A percentile compares a stretch with the other conserved stretches of the same genome.
These are phyloP conservation scores for Leccinum subgranulosum DNA, from an alignment of 768 basidiomycete genomes.

Conservation along the genomic window DNA sequence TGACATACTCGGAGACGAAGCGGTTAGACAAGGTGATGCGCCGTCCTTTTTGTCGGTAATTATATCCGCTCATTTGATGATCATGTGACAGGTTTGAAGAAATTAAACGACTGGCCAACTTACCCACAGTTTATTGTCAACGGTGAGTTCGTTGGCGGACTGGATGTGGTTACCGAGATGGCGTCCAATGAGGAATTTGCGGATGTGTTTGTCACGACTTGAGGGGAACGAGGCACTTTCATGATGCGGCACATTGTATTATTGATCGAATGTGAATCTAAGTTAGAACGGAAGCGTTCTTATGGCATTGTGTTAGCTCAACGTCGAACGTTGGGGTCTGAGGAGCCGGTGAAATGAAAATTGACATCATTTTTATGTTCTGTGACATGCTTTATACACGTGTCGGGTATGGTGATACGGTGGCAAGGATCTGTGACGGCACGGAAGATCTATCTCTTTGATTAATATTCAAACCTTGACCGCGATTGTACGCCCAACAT, in stretches of 20 bases:
- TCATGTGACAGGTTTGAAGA: conserved; percentile 53
- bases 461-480: neutral
- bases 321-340: neutral
- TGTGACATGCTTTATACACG: conserved; percentile 11
- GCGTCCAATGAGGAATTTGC: conserved; percentile 73
- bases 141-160: conserved; percentile 92
- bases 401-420: neutral
- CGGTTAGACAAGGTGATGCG: conserved; percentile 69
- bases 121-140: conserved; percentile 84
- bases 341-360: neutral
- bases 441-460: neutral
- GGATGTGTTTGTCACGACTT: conserved; percentile 34
- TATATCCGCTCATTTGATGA: conserved; percentile 2
- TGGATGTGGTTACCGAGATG: conserved; percentile 93
- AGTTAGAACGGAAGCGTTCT: neutral
- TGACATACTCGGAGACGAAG: conserved; percentile 81
- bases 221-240: neutral
- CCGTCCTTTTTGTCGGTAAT: neutral
- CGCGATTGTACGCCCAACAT: neutral
- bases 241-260: neutral
- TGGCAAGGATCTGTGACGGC: neutral
- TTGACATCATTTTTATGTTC: neutral
- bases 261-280: neutral
- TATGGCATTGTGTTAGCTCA: neutral
- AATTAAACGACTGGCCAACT: conserved; percentile 87